These are phyloP conservation scores for Naganishia vaughanmartiniae DNA, from an alignment of 768 basidiomycete genomes.

Conservation along the genomic window DNA sequence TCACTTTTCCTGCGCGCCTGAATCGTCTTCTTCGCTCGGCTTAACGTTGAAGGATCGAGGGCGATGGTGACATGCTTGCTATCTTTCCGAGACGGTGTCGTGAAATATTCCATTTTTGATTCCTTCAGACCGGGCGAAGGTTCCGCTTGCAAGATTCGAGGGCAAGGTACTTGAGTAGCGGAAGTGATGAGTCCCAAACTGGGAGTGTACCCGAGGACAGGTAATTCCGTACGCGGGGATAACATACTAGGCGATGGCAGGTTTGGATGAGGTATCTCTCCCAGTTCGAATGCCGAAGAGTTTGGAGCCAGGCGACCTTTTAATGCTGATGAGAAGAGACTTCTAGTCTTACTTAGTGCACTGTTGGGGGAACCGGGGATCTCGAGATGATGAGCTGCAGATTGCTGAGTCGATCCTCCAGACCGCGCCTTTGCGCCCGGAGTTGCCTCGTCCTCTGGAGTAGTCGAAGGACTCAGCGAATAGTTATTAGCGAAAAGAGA, in stretches of 20 bases:
- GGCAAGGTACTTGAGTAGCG: slow-evolving; percentile 3
- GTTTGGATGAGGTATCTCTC: slow-evolving; percentile 14
- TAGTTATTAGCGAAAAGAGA: slow-evolving; percentile 48
- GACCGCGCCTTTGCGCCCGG: neutral
- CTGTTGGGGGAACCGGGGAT: slow-evolving; percentile 1
- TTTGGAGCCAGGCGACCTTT: slow-evolving; percentile 20
- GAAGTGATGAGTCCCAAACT: slow-evolving; percentile 7
- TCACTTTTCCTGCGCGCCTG: neutral
- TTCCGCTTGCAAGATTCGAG: neutral
- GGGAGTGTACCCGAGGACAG: slow-evolving; percentile 24
- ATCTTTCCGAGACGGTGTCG: slow-evolving; percentile 4
- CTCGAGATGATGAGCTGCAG: slow-evolving; percentile 19
- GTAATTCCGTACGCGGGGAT: slow-evolving; percentile 22
- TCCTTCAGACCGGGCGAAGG: neutral
- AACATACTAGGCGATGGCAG: slow-evolving; percentile 30
- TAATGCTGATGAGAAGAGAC: slow-evolving; percentile 25
- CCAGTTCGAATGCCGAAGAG: slow-evolving; percentile 14
- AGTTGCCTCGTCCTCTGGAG: slow-evolving; percentile 14
- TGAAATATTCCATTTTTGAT: slow-evolving; percentile 3
- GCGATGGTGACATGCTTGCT: slow-evolving; percentile 12
- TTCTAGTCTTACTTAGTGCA: slow-evolving; percentile 5
- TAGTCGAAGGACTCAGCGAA: slow-evolving; percentile 37
- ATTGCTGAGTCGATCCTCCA: neutral
- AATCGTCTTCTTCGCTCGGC: slow-evolving; percentile 3
- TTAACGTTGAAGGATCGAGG: neutral